Evolutionary conservation across 352 stramenopile genomes (phyloP), one percentile per base, ranked within the genome.

Genomic region (Discostella stelligera): DNA sequence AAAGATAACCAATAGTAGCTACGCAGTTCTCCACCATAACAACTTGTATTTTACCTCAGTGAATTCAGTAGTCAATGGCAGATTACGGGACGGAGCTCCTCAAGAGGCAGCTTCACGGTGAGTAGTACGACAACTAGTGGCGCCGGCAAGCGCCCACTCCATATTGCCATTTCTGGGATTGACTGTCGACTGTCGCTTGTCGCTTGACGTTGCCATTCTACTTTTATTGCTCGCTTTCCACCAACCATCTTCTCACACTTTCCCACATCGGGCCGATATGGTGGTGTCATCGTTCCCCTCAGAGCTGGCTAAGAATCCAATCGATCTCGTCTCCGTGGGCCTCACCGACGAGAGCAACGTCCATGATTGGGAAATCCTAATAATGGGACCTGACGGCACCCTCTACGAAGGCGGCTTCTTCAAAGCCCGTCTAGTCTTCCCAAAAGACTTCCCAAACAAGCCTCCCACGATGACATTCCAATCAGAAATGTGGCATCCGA

Each of bases 401-500:
- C 77, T 94, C 52, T 95, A 91, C 65, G 94, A 99, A 82, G 97
- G 96, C 63, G 97, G 95, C 14, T 98, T 99, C 82, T 99, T 99
- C 89, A 98, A 98, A 82, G 97, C 96, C 20, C 87, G 88, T 44
- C 91, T 99, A 23, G 91, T 97, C 62, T 99, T 99, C 83, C 97
- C 97, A 25, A 70, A 89, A 10, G 96, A 99, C 81, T 99, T 99
- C 82, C 97, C 97, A 52, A 99, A 99, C 88, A 98, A 97, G 92
- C 97, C 97, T 46, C 87, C 87, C 21, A 97, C 96, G 70, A 99
- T 99, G 96, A 98, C 94, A 23, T 99, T 99, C 86, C 94, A 94
- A 59, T 98, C 96, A 37, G 95, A 98, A 83, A 99, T 99, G 95
- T 99, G 96, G 96, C 97, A 99, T 83, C 97, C 97, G 7, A 99